Evolutionary conservation across 805 yeast genomes (phyloP).

Genomic region (Ogataea methanolica): DNA sequence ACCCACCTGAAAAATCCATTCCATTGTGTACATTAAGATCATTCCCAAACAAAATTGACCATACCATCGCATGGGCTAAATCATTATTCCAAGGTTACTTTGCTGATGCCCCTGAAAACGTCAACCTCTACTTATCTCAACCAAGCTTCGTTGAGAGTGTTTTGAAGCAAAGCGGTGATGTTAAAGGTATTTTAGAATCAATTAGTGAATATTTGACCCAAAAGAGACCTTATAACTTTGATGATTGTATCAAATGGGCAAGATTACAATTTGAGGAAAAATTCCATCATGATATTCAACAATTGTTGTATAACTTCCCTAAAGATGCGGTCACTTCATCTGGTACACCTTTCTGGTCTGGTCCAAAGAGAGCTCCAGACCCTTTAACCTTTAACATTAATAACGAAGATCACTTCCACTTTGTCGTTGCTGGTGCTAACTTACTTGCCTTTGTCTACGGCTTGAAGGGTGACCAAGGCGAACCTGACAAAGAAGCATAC

Average conservation of each 20-base stretch:
- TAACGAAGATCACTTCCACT: conserved; percentile 74
- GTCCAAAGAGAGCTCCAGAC: conserved; percentile 93
- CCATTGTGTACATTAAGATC: conserved; percentile 96
- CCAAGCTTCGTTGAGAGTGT: conserved; percentile 90
- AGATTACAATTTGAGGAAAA: conserved; percentile 82
- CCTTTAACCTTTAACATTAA: conserved; percentile 75
- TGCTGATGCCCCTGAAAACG: conserved; percentile 88
- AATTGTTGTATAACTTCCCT: conserved; percentile 91
- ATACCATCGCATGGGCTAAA: conserved; percentile 99
- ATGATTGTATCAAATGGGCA: conserved; percentile 95
- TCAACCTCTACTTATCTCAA: conserved; percentile 83
- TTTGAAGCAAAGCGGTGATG: conserved; percentile 88
- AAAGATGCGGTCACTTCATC: conserved; percentile 83
- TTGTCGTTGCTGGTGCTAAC: conserved; percentile 85
- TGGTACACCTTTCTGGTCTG: conserved; percentile 97
- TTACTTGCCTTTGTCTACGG: conserved; percentile 89
- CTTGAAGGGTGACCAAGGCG: conserved; percentile 65
- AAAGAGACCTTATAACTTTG: conserved; percentile 83
- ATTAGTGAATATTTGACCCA: conserved; percentile 63
- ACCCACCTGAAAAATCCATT: conserved; percentile 97
- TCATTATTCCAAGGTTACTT: conserved; percentile 89
- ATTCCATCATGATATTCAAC: conserved; percentile 81
- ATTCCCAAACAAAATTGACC: conserved; percentile 97
- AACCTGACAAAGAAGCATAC: conserved; percentile 45
- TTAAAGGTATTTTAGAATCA: conserved; percentile 79